These are phyloP conservation scores for Rubroboletus satanas DNA, from an alignment of 768 basidiomycete genomes.

Conservation along the genomic window DNA sequence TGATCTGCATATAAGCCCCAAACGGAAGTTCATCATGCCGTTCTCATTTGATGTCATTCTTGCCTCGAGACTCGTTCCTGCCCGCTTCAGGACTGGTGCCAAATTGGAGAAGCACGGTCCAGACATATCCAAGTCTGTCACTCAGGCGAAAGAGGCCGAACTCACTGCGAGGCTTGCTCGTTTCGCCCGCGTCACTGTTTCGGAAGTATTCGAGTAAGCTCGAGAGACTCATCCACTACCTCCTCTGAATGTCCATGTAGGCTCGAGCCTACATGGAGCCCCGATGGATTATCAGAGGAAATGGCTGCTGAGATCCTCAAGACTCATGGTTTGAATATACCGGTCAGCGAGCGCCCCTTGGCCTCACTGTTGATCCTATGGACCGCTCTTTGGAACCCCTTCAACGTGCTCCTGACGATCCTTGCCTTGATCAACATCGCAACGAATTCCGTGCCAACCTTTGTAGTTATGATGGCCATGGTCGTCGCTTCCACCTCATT, in stretches of 20 bases:
- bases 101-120: constrained; percentile 21
- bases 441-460: constrained; percentile 31
- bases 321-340: constrained; percentile 25
- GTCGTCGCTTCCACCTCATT: constrained; percentile 34
- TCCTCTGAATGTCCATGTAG: constrained; percentile 10
- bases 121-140: constrained; percentile 18
- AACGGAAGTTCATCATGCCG: constrained; percentile 20
- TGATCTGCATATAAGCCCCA: constrained; percentile 11
- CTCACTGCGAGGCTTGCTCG: constrained; percentile 24
- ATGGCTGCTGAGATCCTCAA: constrained; percentile 15
- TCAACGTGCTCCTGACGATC: constrained; percentile 31
- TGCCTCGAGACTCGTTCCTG: constrained; percentile 20
- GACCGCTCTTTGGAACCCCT: constrained; percentile 34
- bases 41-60: constrained; percentile 19
- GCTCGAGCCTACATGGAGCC: constrained; percentile 26
- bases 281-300: constrained; percentile 24
- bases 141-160: constrained; percentile 18
- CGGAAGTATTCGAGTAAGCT: constrained; percentile 24
- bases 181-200: constrained; percentile 23
- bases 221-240: neutral
- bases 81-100: constrained; percentile 16
- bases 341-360: constrained; percentile 31
- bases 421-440: constrained; percentile 33
- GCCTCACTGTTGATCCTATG: constrained; percentile 28
- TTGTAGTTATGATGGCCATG: constrained; percentile 35